phyloP scores from a whole-genome alignment of 169 alveolate genomes.

The Plasmodium vinckei region DNA sequence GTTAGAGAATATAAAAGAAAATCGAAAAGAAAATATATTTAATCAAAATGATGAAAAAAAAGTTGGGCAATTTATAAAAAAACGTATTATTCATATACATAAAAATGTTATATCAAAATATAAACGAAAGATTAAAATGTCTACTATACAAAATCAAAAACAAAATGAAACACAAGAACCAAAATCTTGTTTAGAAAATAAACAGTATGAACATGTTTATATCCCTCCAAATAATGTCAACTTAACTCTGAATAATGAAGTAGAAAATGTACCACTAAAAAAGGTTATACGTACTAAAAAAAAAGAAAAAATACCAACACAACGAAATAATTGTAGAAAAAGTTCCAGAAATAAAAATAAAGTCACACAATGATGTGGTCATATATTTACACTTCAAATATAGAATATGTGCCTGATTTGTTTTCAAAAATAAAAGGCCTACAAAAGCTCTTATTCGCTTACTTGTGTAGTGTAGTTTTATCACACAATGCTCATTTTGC shows the following conservation, averaged over 20 bases:
- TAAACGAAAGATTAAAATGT: slow-evolving; percentile 65
- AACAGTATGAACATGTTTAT: slow-evolving; percentile 27
- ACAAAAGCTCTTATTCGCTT: no score
- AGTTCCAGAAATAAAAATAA: slow-evolving; percentile 48
- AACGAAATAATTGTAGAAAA: slow-evolving; percentile 24
- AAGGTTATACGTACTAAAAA: slow-evolving; percentile 45
- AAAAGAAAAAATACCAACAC: slow-evolving; percentile 50
- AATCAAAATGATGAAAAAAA: slow-evolving; percentile 2
- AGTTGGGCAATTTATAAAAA: slow-evolving; percentile 28
- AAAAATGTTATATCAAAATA: slow-evolving; percentile 47
- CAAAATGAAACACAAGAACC: slow-evolving; percentile 29
- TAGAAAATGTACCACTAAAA: slow-evolving; percentile 23
- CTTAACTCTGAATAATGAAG: slow-evolving; percentile 24
- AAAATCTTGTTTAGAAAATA: slow-evolving; percentile 1
- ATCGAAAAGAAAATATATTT: slow-evolving; percentile 46
- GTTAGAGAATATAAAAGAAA: slow-evolving; percentile 55
- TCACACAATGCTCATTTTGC: no score
- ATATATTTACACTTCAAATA: no score
- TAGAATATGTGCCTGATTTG: no score
- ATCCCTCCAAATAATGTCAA: slow-evolving; percentile 59
- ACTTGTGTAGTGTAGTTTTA: no score
- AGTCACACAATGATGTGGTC: not conserved
- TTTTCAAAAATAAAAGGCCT: no score
- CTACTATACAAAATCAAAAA: slow-evolving; percentile 20
- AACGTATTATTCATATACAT: slow-evolving; percentile 10